Evolutionary conservation across 306 rosid genomes (phyloP).

Genomic region (Rosa rugosa): DNA sequence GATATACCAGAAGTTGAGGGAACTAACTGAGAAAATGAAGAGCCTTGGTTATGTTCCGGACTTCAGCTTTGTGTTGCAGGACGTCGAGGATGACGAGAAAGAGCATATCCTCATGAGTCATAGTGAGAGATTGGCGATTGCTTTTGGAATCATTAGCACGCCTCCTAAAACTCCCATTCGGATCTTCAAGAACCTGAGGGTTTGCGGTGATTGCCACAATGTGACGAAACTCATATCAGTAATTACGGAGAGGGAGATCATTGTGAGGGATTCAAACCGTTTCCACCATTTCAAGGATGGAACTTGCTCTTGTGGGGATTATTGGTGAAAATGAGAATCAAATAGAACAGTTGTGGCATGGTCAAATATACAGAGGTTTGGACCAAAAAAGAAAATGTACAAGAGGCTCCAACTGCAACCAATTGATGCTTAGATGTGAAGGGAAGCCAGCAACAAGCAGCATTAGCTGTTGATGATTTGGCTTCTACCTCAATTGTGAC

Average conservation of each 20-base stretch:
- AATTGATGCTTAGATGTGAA: conserved; percentile 1
- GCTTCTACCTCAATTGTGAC: neutral
- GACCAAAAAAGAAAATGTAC: neutral
- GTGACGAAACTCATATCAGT: conserved; percentile 43
- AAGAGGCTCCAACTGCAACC: neutral
- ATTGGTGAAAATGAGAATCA: conserved; percentile 38
- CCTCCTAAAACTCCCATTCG: conserved; percentile 38
- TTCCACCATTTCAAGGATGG: conserved; percentile 57
- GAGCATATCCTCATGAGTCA: conserved; percentile 47
- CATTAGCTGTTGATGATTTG: neutral
- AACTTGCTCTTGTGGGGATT: conserved; percentile 50
- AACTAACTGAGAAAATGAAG: conserved; percentile 44
- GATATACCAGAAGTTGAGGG: conserved; percentile 38
- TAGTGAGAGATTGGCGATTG: conserved; percentile 53
- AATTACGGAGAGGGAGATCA: conserved; percentile 43
- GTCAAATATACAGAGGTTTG: neutral
- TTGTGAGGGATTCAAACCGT: conserved; percentile 53
- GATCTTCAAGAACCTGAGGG: conserved; percentile 56
- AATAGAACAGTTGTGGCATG: neutral
- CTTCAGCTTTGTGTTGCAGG: conserved; percentile 49
- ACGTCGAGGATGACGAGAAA: conserved; percentile 56
- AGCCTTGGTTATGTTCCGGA: conserved; percentile 49
- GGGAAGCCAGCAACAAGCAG: neutral
- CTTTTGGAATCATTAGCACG: conserved; percentile 42
- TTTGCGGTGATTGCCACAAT: conserved; percentile 47